Evolutionary conservation across 2,329 filamentous ascomycete species (phyloP).

Genomic region (Ophiocordyceps camponoti-saundersi): DNA sequence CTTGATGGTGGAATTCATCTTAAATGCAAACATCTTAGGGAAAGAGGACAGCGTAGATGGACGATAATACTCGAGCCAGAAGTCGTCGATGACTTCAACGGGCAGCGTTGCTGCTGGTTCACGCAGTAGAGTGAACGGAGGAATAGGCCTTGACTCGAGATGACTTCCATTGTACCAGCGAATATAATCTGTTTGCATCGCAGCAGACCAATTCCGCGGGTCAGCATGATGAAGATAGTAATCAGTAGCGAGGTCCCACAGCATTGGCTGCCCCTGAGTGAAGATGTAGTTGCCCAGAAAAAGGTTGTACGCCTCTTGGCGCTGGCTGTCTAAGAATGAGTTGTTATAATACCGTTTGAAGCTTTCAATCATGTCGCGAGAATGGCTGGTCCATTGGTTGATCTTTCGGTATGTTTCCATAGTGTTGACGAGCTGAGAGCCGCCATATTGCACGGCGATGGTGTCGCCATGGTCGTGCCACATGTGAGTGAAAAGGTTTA

Average conservation of each 20-base stretch:
- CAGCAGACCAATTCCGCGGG: slow-evolving; percentile 55
- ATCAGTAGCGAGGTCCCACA: slow-evolving; percentile 90
- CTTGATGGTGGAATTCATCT: slow-evolving; percentile 76
- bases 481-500: slow-evolving; percentile 96
- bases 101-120: slow-evolving; percentile 22
- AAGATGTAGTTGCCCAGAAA: slow-evolving; percentile 96
- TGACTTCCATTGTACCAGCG: slow-evolving; percentile 70
- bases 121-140: slow-evolving; percentile 24
- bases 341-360: slow-evolving; percentile 99
- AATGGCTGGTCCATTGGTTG: slow-evolving; percentile 96
- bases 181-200: slow-evolving; percentile 55
- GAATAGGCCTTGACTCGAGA: slow-evolving; percentile 44
- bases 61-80: slow-evolving; percentile 94
- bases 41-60: slow-evolving; percentile 78
- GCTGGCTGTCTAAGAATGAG: slow-evolving; percentile 91
- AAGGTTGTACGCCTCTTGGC: slow-evolving; percentile 93
- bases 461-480: slow-evolving; percentile 96
- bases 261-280: slow-evolving; percentile 71
- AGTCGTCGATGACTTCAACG: slow-evolving; percentile 64
- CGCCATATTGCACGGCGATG: slow-evolving; percentile 93
- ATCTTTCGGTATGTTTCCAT: slow-evolving; percentile 99
- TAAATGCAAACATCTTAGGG: slow-evolving; percentile 80
- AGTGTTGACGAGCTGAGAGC: slow-evolving; percentile 93
- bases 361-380: slow-evolving; percentile 95
- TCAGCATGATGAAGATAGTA: slow-evolving; percentile 90